Percentiles rank a stretch among this genome's conserved stretches.
Conservation (phyloP, 176 grass and related monocot genomes). For the Canna indica region DNA sequence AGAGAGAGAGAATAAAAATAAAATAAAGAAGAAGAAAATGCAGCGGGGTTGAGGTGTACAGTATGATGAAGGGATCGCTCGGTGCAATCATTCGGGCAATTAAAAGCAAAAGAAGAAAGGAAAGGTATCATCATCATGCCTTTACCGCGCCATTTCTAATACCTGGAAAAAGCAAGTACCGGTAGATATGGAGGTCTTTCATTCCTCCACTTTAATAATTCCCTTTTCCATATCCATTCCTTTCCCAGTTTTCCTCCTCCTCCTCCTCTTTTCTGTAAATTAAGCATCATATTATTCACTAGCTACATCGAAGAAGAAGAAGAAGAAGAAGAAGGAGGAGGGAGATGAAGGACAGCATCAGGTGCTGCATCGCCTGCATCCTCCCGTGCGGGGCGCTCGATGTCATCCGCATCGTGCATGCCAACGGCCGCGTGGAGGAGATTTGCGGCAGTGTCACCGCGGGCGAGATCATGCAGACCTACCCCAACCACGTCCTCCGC, state of each 20-base stretch:
- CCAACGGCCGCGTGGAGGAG: constrained; percentile 85
- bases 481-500: constrained; percentile 84
- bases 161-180: too few relatives aligned
- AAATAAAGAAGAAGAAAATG: too few relatives aligned
- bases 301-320: not conserved
- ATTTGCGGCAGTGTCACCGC: constrained; percentile 68
- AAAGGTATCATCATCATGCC: constrained; percentile 13
- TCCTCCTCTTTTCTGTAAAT: not conserved
- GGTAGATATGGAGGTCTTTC: too few relatives aligned
- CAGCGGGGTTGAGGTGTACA: too few relatives aligned
- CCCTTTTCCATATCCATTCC: not conserved
- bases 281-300: not conserved
- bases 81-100: too few relatives aligned
- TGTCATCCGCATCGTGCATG: constrained; percentile 94
- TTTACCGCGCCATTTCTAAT: too few relatives aligned
- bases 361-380: constrained; percentile 99
- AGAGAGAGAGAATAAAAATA: too few relatives aligned
- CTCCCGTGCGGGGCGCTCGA: constrained; percentile 93
- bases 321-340: not conserved
- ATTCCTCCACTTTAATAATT: not conserved
- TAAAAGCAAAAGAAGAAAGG: not conserved
- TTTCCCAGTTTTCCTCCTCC: not conserved
- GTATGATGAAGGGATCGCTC: too few relatives aligned
- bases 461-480: constrained; percentile 77
- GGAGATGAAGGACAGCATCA: constrained; percentile 54